Evolutionary conservation across 2,329 filamentous ascomycete genomes (phyloP), one percentile per base, ranked within the genome.

Genomic region (Stemphylium vesicarium): DNA sequence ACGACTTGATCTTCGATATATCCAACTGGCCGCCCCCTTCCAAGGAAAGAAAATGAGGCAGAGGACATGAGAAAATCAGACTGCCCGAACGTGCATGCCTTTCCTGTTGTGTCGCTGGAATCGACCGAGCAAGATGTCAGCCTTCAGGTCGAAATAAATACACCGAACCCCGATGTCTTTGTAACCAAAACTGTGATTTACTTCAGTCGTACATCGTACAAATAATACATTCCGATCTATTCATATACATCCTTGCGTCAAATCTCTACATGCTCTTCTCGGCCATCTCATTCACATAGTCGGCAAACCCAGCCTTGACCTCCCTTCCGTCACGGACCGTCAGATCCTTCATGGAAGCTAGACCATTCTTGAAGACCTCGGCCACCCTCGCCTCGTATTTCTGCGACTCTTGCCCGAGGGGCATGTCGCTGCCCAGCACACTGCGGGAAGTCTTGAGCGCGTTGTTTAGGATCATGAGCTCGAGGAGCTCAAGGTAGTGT

Each of bases 361-460:
- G 2, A 11, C 57, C 53, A 15, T 57, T 31, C 11, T 31, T 37
- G 11, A 68, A 8, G 2, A 57, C 58, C 4, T 47, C 40, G 39
- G 60, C 47, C 10, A 53, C 42, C 22, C 31, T 53, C 15, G 40
- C 16, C 48, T 71, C 61, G 26, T 53, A 54, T 22, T 59, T 47
- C 26, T 59, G 57, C 12, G 68, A 69, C 4, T 66, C 64, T 2
- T 60, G 50, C 0, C 64, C 60, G 45, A 65, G 59, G 8, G 72
- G 74, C 59, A 77, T 73, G 8, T 75, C 54, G 4, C 53, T 52
- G 9, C 75, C 75, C 0, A 81, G 72, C 4, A 80, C 74, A 31
- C 72, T 72, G 45, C 71, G 68, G 1, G 79, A 75, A 4, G 80
- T 71, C 41, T 63, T 69, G n/a, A 81, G 69, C n/a, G 75, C 79